These are phyloP conservation scores for Pezicula neosporulosa DNA, from an alignment of 2,329 filamentous ascomycete genomes.

Conservation along the genomic window DNA sequence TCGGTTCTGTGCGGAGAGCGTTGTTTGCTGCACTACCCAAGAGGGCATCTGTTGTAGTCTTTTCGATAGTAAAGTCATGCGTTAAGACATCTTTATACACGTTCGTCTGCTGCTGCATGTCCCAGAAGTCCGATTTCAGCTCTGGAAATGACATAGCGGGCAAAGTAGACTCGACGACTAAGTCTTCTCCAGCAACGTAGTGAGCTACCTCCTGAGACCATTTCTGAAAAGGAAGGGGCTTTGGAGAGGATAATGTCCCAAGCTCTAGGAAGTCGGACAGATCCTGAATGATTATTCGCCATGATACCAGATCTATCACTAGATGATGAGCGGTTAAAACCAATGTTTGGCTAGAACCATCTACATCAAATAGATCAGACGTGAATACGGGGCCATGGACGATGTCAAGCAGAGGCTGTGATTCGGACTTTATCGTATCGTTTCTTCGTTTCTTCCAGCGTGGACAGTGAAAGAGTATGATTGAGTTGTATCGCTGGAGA, in stretches of 20 bases:
- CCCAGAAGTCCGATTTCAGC: constrained; percentile 16
- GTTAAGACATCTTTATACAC: constrained; percentile 17
- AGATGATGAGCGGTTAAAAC: constrained; percentile 10
- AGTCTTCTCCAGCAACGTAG: neutral
- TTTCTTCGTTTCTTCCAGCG: neutral
- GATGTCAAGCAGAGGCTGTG: neutral
- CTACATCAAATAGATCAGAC: constrained; percentile 5
- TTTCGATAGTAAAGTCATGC: constrained; percentile 41
- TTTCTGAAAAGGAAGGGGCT: neutral
- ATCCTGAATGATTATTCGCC: constrained; percentile 31
- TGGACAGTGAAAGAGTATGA: neutral
- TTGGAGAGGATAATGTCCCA: neutral
- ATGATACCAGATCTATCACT: constrained; percentile 31
- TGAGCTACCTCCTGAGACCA: neutral
- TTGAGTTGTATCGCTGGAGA: constrained; percentile 11
- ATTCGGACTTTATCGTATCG: neutral
- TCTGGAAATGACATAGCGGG: neutral
- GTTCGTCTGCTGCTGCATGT: constrained; percentile 15
- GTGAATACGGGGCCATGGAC: constrained; percentile 5
- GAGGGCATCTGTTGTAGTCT: constrained; percentile 25
- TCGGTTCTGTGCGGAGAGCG: constrained; percentile 30
- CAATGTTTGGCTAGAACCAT: constrained; percentile 9
- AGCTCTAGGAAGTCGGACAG: constrained; percentile 25
- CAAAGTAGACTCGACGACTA: neutral
- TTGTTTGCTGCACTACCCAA: constrained; percentile 22